Conservation (phyloP, 768 basidiomycete genomes). For the Lactifluus pinguis region DNA sequence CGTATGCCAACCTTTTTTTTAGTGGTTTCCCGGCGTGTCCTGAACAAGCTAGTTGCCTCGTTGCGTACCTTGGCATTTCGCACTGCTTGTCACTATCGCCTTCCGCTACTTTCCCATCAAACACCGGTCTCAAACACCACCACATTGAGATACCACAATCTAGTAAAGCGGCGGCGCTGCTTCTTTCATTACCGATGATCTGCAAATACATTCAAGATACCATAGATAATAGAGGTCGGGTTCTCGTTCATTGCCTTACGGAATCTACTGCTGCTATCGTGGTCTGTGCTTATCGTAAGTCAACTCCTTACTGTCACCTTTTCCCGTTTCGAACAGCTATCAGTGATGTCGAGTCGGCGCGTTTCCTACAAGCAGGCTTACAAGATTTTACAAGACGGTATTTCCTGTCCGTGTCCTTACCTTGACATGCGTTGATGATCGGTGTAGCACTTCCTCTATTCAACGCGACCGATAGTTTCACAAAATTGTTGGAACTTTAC, state of each 20-base stretch:
- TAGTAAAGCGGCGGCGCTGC: constrained; percentile 31
- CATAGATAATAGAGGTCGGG: constrained; percentile 32
- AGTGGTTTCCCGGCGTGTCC: constrained; percentile 52
- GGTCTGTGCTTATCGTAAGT: constrained; percentile 45
- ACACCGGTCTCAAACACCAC: constrained; percentile 29
- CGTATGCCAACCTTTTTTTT: background rate
- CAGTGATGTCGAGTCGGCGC: constrained; percentile 41
- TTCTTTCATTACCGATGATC: constrained; percentile 39
- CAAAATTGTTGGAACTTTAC: constrained; percentile 10
- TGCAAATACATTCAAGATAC: constrained; percentile 40
- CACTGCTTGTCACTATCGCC: constrained; percentile 49
- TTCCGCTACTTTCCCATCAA: constrained; percentile 32
- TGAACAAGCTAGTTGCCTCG: constrained; percentile 40
- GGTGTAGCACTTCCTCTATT: constrained; percentile 12
- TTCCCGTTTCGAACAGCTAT: background rate
- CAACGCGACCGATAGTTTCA: constrained; percentile 14
- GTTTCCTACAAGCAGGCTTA: constrained; percentile 34
- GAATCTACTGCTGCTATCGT: constrained; percentile 47
- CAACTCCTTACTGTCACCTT: background rate
- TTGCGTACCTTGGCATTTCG: constrained; percentile 43
- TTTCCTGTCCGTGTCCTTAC: background rate
- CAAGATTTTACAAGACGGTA: constrained; percentile 8
- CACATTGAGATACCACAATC: constrained; percentile 36
- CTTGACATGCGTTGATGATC: background rate
- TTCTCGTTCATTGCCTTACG: constrained; percentile 46